These are phyloP conservation scores for Breynia disticha DNA, from an alignment of 441 rosid genomes.

Conservation along the genomic window DNA sequence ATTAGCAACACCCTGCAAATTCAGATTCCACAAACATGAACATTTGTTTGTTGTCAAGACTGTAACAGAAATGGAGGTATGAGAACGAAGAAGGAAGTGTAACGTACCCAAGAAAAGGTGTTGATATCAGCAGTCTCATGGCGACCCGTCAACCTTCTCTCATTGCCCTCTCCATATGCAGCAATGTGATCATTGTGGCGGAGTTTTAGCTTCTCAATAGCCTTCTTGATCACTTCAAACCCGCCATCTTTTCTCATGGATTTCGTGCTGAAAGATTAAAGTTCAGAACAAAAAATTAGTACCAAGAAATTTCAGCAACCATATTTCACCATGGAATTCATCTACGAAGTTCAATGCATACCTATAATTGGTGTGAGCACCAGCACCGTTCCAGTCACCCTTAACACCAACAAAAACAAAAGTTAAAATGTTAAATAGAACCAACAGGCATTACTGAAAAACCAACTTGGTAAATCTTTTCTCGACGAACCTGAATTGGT, in stretches of 20 bases:
- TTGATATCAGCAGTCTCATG: constrained; percentile 79
- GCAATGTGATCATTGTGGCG: constrained; percentile 68
- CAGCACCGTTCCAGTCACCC: constrained; percentile 88
- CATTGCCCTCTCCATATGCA: constrained; percentile 73
- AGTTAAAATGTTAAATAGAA: no score
- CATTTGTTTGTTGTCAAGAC: not conserved
- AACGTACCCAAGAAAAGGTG: constrained; percentile 53
- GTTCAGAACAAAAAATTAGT: not conserved
- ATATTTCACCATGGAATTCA: not conserved
- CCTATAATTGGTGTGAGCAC: constrained; percentile 82
- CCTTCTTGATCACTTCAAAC: constrained; percentile 45
- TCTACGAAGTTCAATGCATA: constrained; percentile 1
- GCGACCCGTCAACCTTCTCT: constrained; percentile 55
- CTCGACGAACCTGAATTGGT: constrained; percentile 37
- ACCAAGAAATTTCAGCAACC: not conserved
- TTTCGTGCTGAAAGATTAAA: constrained; percentile 37
- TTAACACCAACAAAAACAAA: constrained; percentile 7
- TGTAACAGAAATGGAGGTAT: not conserved
- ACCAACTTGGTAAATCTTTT: not conserved
- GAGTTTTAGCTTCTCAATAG: constrained; percentile 49
- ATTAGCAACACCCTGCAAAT: constrained; percentile 59
- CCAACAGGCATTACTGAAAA: no score
- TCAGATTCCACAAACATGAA: not conserved
- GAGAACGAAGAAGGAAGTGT: not conserved
- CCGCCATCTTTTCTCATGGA: constrained; percentile 69